A percentile compares a stretch with the other conserved stretches of the same genome.
These are phyloP conservation scores for Wallacemonas sp. DNA, from an alignment of 208 protist species.

Conservation along the genomic window DNA sequence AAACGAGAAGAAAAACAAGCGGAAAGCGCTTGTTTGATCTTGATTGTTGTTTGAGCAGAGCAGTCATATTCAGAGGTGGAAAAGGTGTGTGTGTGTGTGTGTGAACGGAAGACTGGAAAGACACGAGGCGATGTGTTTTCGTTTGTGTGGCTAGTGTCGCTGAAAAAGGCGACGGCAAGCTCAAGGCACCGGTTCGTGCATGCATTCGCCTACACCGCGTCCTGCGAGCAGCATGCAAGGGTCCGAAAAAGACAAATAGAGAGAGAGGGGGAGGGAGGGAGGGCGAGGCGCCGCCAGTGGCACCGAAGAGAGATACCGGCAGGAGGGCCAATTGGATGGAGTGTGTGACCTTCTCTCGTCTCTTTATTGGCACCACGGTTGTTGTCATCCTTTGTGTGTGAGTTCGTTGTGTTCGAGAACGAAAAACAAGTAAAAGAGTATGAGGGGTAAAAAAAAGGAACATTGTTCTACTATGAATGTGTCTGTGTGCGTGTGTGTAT, in stretches of 20 bases:
- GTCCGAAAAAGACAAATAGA: too few relatives aligned
- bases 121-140: not conserved
- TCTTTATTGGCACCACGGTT: not conserved
- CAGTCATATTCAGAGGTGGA: not conserved
- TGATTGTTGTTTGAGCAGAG: too few relatives aligned
- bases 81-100: not conserved
- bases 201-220: too few relatives aligned
- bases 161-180: not conserved
- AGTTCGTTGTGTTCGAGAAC: not conserved
- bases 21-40: not conserved
- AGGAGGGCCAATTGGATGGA: too few relatives aligned
- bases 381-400: not conserved
- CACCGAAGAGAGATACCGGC: too few relatives aligned
- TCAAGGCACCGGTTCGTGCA: too few relatives aligned
- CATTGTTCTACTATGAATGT: not conserved
- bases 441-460: not conserved
- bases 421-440: not conserved
- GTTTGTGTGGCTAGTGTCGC: not conserved
- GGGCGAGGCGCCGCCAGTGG: too few relatives aligned
- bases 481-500: constrained; percentile 5
- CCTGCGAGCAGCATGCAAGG: too few relatives aligned
- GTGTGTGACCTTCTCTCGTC: not conserved
- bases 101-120: not conserved
- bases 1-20: not conserved
- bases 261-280: too few relatives aligned